phyloP scores from a whole-genome alignment of 805 yeast genomes.

The Nakazawaea populi region DNA sequence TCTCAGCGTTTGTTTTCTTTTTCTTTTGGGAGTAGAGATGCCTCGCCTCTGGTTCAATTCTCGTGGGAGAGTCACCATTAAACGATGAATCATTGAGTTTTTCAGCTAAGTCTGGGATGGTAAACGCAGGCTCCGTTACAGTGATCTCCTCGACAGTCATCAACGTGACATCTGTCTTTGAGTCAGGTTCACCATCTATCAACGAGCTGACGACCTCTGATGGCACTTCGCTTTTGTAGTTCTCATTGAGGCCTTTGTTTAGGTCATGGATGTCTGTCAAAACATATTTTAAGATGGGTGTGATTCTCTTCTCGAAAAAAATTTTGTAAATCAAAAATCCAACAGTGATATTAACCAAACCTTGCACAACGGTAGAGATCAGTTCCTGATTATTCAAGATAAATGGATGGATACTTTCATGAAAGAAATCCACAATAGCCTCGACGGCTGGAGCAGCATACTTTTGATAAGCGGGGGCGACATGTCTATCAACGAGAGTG shows the following conservation, averaged over 20 bases:
- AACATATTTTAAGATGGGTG: background rate
- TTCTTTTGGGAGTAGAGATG: conserved; percentile 9
- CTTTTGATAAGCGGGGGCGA: background rate
- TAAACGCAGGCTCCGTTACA: conserved; percentile 6
- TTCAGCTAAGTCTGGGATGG: conserved; percentile 1
- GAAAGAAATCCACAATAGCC: background rate
- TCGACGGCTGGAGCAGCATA: background rate
- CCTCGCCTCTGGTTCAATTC: conserved; percentile 8
- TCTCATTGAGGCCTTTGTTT: conserved; percentile 2
- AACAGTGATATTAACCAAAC: background rate
- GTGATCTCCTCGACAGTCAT: background rate
- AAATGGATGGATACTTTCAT: background rate
- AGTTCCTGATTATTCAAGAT: background rate
- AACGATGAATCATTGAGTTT: background rate
- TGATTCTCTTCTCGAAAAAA: conserved; percentile 1
- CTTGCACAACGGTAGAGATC: background rate
- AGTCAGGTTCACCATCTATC: background rate
- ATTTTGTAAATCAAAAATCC: conserved; percentile 5
- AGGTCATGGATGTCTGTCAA: conserved; percentile 7
- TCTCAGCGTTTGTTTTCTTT: background rate
- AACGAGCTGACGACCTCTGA: background rate
- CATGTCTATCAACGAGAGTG: background rate
- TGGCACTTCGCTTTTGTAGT: conserved; percentile 4
- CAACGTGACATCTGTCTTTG: background rate
- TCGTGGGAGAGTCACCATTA: conserved; percentile 2